Percentiles rank a stretch among this genome's conserved stretches.
These are phyloP conservation scores for Crithidia fasciculata DNA, from an alignment of 208 protist genomes.

Conservation along the genomic window DNA sequence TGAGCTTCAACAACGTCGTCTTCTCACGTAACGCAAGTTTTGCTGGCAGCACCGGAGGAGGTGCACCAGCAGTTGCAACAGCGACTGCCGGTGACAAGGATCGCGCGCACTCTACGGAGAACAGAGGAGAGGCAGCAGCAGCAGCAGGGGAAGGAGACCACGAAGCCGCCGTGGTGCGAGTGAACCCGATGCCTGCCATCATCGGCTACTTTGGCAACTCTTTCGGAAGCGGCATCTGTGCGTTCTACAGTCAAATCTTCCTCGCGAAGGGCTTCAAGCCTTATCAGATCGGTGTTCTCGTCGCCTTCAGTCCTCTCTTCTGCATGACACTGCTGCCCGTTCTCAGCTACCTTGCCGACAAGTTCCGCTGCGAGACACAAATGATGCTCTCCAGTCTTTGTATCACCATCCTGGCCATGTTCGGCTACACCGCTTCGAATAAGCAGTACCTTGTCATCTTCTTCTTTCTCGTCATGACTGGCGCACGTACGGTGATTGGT, in stretches of 20 bases:
- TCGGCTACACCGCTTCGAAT: conserved; percentile 19
- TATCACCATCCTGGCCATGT: conserved; percentile 12
- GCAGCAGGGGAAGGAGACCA: not conserved
- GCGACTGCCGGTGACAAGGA: not conserved
- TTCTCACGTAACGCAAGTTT: conserved; percentile 18
- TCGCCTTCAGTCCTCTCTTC: conserved; percentile 34
- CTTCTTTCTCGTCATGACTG: conserved; percentile 41
- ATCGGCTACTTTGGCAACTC: conserved; percentile 53
- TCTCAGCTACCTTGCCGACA: conserved; percentile 58
- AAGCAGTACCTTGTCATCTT: not conserved
- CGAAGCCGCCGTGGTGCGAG: not conserved
- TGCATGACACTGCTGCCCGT: conserved; percentile 45
- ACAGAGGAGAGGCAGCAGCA: not conserved
- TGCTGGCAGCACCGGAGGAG: conserved; percentile 2
- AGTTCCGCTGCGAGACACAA: conserved; percentile 37
- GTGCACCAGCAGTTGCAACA: not conserved
- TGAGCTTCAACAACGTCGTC: conserved; percentile 14
- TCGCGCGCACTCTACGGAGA: not conserved
- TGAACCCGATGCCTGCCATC: conserved; percentile 18
- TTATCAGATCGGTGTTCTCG: conserved; percentile 41
- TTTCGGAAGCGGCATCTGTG: conserved; percentile 40
- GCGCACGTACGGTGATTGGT: conserved; percentile 30
- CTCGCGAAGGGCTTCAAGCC: conserved; percentile 41
- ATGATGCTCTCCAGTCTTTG: conserved; percentile 37
- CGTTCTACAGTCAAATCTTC: conserved; percentile 52